Evolutionary conservation across 2,329 filamentous ascomycete genomes (phyloP).

Genomic region (Aspergillus pseudonomiae): DNA sequence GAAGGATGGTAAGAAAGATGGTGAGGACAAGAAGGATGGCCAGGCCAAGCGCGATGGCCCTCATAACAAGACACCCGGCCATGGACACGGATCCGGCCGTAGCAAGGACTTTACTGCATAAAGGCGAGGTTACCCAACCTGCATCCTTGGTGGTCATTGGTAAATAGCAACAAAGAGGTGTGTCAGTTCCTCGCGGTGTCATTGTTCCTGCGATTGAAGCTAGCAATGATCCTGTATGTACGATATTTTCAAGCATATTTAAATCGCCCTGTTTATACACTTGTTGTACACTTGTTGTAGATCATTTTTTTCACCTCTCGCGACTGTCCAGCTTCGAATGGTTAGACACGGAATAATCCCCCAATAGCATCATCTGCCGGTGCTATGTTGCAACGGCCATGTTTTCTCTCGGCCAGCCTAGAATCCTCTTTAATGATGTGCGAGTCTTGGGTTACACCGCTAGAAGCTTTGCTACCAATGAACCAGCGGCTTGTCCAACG

Average conservation of each 20-base stretch:
- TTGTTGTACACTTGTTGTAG: not conserved
- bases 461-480: constrained; percentile 6
- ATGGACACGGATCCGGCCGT: too few relatives aligned
- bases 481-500: not conserved
- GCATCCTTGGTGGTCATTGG: not conserved
- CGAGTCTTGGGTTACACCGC: constrained; percentile 15
- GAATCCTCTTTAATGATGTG: not conserved
- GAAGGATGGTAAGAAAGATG: too few relatives aligned
- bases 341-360: not conserved
- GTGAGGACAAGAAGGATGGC: too few relatives aligned
- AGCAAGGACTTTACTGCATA: not conserved
- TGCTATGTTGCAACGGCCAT: not conserved
- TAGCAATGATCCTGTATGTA: not conserved
- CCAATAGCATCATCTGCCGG: not conserved
- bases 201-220: not conserved
- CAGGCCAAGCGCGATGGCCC: too few relatives aligned
- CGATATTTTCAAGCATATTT: too few relatives aligned
- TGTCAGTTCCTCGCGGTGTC: not conserved
- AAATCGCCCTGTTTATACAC: not conserved
- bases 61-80: too few relatives aligned
- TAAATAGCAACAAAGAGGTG: not conserved
- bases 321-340: not conserved
- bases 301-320: not conserved
- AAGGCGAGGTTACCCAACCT: not conserved
- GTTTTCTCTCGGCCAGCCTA: not conserved